Evolutionary conservation across 306 rosid genomes (phyloP).

Genomic region (Macrotyloma uniflorum): DNA sequence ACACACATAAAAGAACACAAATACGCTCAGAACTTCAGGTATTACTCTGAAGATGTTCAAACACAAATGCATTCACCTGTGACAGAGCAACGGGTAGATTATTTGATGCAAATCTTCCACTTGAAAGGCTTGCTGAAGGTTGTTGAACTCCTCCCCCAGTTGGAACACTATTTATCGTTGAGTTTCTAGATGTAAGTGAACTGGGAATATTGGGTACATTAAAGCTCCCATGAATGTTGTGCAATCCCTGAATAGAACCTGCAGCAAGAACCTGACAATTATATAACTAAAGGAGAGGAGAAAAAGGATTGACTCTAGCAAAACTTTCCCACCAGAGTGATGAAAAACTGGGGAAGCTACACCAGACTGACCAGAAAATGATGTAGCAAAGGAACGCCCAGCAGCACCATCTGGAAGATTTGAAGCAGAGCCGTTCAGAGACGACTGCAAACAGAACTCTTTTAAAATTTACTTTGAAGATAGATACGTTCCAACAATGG

Average conservation of each 20-base stretch:
- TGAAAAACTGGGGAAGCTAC: constrained; percentile 88
- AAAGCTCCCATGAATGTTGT: constrained; percentile 88
- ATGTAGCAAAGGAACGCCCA: constrained; percentile 80
- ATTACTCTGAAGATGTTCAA: constrained; percentile 24
- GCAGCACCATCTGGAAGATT: constrained; percentile 78
- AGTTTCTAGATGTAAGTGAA: constrained; percentile 75
- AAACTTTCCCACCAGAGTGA: constrained; percentile 74
- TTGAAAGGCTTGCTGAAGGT: constrained; percentile 79
- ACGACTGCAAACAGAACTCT: constrained; percentile 65
- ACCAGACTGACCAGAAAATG: constrained; percentile 98
- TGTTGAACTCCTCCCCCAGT: constrained; percentile 94
- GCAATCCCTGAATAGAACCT: constrained; percentile 85
- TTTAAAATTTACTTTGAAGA: constrained; percentile 27
- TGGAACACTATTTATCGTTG: constrained; percentile 74
- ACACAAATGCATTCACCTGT: constrained; percentile 60
- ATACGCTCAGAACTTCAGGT: background rate
- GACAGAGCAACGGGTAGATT: constrained; percentile 84
- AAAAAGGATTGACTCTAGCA: constrained; percentile 38
- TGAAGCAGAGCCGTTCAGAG: constrained; percentile 87
- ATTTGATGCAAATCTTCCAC: constrained; percentile 87
- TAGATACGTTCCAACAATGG: background rate
- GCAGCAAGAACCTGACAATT: constrained; percentile 51
- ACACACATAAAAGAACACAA: background rate
- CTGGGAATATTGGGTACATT: constrained; percentile 87
- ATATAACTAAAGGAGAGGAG: constrained; percentile 44